Evolutionary conservation across 352 stramenopile species (phyloP), one percentile per base, ranked within the genome.

Genomic region (Phytophthora sp.): DNA sequence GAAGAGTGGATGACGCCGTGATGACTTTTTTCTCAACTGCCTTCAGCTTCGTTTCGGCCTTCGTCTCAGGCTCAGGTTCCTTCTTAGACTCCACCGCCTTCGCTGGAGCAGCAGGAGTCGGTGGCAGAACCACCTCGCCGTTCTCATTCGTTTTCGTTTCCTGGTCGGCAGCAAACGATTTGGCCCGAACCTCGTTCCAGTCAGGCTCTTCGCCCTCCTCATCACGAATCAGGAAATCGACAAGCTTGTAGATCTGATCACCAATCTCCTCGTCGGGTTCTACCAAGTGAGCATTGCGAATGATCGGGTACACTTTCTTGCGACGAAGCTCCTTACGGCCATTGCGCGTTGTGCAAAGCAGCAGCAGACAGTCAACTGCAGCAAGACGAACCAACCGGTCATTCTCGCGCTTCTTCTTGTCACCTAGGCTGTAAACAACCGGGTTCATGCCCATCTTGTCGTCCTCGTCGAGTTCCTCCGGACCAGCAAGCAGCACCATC

Each of bases 161-260:
- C 45, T 79, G 59, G 2, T 91, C 81, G 46, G 71, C 64, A 24
- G 77, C 74, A 34, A 91, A 84, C 7, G 83, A 82, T 59, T 93
- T 82, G 12, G 82, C 21, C 49, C 84, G 83, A 6, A 95, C 68
- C 10, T 87, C 80, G 48, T 94, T 69, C 87, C 84, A 95, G 54
- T 95, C 87, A 18, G 87, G 87, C 46, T 93, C 87, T 32, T 94
- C 87, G 6, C 87, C 87, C 35, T 94, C 87, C 79, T 95, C 87
- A 27, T 95, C 87, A 42, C 87, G 87, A 52, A 95, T 95, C 27
- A 95, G 49, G 38, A 95, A 93, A 52, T 94, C 87, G 10, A 95
- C 87, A 28, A 95, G 82, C 61, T 95, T 95, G 77, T 95, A 95
- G 44, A 95, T 93, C 52, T 94, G 83, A 46, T 95, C 87, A 12